phyloP scores from a whole-genome alignment of 768 basidiomycete species.

The Mycena vitilis region DNA sequence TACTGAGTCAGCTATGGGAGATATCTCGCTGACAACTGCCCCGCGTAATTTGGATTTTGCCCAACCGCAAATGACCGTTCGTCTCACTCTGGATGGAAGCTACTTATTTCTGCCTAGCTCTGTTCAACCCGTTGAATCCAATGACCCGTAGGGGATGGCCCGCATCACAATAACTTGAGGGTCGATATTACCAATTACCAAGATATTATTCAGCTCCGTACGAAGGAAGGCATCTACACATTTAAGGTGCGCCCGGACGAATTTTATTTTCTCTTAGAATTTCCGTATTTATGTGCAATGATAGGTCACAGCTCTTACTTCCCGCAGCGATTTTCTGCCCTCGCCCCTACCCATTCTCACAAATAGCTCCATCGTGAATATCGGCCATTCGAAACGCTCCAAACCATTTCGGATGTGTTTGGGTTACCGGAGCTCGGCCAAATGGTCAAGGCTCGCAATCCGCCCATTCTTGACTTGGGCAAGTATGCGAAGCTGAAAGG shows the following conservation, averaged over 20 bases:
- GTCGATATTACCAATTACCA: no score
- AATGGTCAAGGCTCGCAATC: not conserved
- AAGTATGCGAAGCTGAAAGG: no score
- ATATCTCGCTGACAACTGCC: no score
- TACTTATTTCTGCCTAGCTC: no score
- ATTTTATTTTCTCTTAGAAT: not conserved
- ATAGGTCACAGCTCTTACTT: no score
- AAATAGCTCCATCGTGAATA: slow-evolving; percentile 14
- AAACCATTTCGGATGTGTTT: slow-evolving; percentile 5
- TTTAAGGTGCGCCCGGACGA: slow-evolving; percentile 15
- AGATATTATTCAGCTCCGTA: slow-evolving; percentile 14
- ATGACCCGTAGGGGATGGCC: no score
- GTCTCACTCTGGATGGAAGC: no score
- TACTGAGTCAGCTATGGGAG: no score
- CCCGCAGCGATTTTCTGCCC: slow-evolving; percentile 6
- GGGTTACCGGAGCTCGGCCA: not conserved
- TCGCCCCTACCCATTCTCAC: slow-evolving; percentile 11
- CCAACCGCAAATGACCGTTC: no score
- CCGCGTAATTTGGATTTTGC: no score
- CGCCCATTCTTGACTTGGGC: slow-evolving; percentile 8
- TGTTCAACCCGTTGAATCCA: no score
- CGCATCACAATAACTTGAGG: no score
- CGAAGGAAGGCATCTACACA: not conserved
- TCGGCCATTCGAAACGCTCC: slow-evolving; percentile 1
- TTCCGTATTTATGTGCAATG: not conserved